Evolutionary conservation across 2,329 filamentous ascomycete genomes (phyloP).

Genomic region (Botryotinia convoluta): DNA sequence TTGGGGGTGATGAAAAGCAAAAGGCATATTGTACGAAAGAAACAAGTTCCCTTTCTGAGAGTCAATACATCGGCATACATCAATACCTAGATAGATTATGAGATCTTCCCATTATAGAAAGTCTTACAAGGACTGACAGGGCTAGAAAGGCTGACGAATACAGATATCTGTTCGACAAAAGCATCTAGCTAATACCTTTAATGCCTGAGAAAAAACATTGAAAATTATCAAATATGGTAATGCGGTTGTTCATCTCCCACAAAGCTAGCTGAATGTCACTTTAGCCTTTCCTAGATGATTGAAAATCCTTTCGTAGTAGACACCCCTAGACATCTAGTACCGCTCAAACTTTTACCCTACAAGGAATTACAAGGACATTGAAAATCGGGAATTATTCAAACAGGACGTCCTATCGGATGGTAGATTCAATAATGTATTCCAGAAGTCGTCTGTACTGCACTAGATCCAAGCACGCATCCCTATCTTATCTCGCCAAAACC

Average conservation of each 20-base stretch:
- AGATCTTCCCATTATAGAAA: not conserved
- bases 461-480: not conserved
- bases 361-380: not conserved
- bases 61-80: not conserved
- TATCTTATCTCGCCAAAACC: constrained; percentile 8
- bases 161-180: not conserved
- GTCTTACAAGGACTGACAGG: not conserved
- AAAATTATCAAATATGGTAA: not conserved
- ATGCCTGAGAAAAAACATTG: not conserved
- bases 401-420: not conserved
- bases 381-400: not conserved
- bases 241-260: not conserved
- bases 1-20: not conserved
- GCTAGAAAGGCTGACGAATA: not conserved
- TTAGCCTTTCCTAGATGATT: not conserved
- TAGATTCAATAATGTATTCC: not conserved
- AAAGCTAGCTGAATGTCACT: not conserved
- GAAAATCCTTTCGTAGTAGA: not conserved
- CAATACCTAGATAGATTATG: not conserved
- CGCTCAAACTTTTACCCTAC: not conserved
- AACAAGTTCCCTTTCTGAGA: not conserved
- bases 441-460: not conserved
- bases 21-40: not conserved
- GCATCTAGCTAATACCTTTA: not conserved
- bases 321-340: not conserved